Base-by-base conservation (phyloP, 2,329 filamentous ascomycete species). In the Diplodia seriata region DNA sequence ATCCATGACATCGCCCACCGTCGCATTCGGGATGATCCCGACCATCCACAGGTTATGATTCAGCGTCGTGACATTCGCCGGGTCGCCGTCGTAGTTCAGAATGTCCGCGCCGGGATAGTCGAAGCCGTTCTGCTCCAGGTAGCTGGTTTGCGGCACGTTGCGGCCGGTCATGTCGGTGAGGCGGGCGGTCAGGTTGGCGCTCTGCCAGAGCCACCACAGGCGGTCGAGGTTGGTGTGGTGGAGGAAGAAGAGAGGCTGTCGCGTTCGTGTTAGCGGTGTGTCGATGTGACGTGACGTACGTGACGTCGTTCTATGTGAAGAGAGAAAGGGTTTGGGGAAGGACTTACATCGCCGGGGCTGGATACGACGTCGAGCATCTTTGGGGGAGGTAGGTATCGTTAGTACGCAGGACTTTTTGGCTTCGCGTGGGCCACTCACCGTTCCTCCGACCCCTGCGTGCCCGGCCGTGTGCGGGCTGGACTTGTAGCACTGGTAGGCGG, bases 161-260 rank as follows among this genome's bases (percentile, higher is more conserved):
- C 38, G 49, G 11, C 69, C 69, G 8, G 47, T 36, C 49, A 69
- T 69, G 43, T 69, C 69, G 9, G 56, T 67, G n/a, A 67, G 43
- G 7, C 69, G 55, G 8, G 56, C 26, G 1, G 67, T 18, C 23
- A 69, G 29, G 47, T 81, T 73, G 40, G 78, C 69, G 55, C 76
- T 78, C 73, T 83, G 81, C 81, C 81, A 83, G 23, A 80, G 77
- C 79, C 79, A 81, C 75, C 76, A 83, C 2, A 78, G 71, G 3
- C 79, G 74, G 70, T 83, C 81, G 36, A 83, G 77, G 71, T 78
- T 76, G 11, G 75, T 76, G 65, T 83, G 81, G 70, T 82, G 81
- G 31, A 80, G 74, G 72, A 76, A 83, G 72, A 83, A 83, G 36
- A 75, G 20, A 3, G 71, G 71, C 54, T 4, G 15, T 11, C 9